Evolutionary conservation across 345 rosid genomes (phyloP).

Genomic region (Lenwebbia sp.): DNA sequence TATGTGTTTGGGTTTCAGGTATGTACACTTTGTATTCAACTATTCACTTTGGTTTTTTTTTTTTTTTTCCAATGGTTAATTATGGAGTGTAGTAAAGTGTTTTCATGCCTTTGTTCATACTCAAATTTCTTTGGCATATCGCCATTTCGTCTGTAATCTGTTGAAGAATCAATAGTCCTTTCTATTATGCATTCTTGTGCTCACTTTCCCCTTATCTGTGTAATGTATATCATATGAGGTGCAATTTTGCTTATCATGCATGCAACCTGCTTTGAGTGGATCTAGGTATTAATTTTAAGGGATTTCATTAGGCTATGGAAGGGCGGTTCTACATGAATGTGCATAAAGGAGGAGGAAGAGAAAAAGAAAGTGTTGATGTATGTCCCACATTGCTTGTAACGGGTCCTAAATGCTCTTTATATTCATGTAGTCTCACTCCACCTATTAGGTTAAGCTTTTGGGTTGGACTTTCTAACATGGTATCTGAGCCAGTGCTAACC

Average conservation of each 20-base stretch:
- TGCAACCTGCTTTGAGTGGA: not conserved
- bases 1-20: constrained; percentile 98
- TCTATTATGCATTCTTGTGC: not conserved
- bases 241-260: not conserved
- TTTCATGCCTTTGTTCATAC: not conserved
- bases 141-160: not conserved
- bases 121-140: not conserved
- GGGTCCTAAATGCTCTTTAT: too few species aligned
- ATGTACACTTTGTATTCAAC: constrained; percentile 1
- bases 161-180: not conserved
- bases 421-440: too few species aligned
- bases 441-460: too few species aligned
- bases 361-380: not conserved
- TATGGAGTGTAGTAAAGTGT: not conserved
- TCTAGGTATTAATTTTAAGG: not conserved
- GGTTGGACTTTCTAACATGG: too few species aligned
- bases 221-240: not conserved
- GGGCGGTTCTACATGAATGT: not conserved
- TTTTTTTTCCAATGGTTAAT: not conserved
- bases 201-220: not conserved
- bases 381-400: too few species aligned
- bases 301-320: not conserved
- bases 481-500: too few species aligned
- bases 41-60: not conserved
- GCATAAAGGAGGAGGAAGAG: not conserved